Evolutionary conservation across 2,329 filamentous ascomycete genomes (phyloP), one percentile per base, ranked within the genome.

Genomic region (Hypoxylon sp.): DNA sequence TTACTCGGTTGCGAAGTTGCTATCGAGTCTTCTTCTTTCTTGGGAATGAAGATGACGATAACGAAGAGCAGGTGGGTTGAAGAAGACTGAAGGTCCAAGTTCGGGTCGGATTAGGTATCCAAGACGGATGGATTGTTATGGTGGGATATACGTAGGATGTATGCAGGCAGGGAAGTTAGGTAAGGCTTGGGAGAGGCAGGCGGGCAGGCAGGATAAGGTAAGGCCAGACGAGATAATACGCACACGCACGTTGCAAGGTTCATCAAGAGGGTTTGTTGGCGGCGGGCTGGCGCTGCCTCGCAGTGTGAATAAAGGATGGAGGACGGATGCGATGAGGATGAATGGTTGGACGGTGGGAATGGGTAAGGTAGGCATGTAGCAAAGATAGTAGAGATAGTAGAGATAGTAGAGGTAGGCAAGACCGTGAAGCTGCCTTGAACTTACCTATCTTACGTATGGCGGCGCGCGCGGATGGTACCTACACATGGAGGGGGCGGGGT

Each of bases 401-500:
- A 24, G 24, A 4, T 24, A 24, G 24, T 24, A 24, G 24, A 24
- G 24, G 37, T 6, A 50, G 42, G 42, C 31, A 54, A 48, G 52
- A 63, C 32, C 29, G 35, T 57, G 55, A 64, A 69, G 67, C 63
- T 67, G 59, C 59, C 67, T 62, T 65, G 50, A 29, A 56, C 42
- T 61, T 56, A 46, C 44, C 37, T 32, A 64, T 67, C 60, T 62
- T 64, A 67, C 56, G 55, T 68, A 68, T 65, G 60, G 60, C 51
- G 56, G 64, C 58, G 67, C 57, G 61, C 56, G 64, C 52, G 54
- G 46, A 59, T 44, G 39, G 39, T 44, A n/a, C 35, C 15, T 57
- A 61, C 39, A 44, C 54, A 63, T 63, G 39, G 68, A 70, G 68
- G 68, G 68, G 68, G 68, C 68, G 68, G 68, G 68, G 68, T 70